A percentile compares a stretch with the other conserved stretches of the same genome.
Conservation (phyloP, 1,139 yeast genomes). For the Hemisphaericaspora lyxosophila region DNA sequence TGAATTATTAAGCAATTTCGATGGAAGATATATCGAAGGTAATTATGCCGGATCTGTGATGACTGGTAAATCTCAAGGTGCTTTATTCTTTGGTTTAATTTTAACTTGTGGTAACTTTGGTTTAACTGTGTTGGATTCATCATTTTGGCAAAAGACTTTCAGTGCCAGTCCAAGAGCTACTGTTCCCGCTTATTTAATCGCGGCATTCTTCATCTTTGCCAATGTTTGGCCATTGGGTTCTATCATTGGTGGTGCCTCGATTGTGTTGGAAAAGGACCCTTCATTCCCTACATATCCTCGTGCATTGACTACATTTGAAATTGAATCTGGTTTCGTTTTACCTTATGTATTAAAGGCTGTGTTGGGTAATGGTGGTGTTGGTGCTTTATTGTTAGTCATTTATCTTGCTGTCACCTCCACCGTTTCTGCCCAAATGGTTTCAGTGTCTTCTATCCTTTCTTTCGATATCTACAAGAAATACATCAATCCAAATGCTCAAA, state of each 20-base stretch:
- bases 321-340: conserved; percentile 28
- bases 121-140: conserved; percentile 30
- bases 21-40: conserved; percentile 25
- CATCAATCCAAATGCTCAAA: conserved; percentile 25
- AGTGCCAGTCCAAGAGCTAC: conserved; percentile 34
- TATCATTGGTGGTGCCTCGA: conserved; percentile 26
- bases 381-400: conserved; percentile 27
- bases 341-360: conserved; percentile 29
- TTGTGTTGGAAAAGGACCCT: conserved; percentile 25
- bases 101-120: conserved; percentile 32
- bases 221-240: conserved; percentile 35
- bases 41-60: conserved; percentile 34
- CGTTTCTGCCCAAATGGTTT: conserved; percentile 32
- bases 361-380: conserved; percentile 29
- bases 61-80: conserved; percentile 35
- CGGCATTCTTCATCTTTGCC: conserved; percentile 31
- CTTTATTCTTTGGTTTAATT: conserved; percentile 29
- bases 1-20: conserved; percentile 20
- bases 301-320: conserved; percentile 24
- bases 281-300: conserved; percentile 32
- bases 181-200: conserved; percentile 39
- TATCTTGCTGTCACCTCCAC: conserved; percentile 35
- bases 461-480: conserved; percentile 33
- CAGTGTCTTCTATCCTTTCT: conserved; percentile 30
- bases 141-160: conserved; percentile 37